phyloP scores from a whole-genome alignment of 2,329 filamentous ascomycete genomes.

The Verticillium klebahnii region DNA sequence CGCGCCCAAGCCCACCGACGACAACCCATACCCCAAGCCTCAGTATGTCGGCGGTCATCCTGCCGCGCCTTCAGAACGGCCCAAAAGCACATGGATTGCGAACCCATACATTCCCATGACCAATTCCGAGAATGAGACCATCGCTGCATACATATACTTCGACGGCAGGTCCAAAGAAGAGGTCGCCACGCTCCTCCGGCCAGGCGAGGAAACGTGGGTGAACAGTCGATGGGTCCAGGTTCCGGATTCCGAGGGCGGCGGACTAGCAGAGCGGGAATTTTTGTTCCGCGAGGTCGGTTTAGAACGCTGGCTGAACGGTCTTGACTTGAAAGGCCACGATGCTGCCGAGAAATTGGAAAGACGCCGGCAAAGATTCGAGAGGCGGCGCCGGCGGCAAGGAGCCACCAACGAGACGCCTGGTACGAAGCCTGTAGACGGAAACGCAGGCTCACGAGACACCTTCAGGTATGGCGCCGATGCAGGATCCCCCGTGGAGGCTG shows the following conservation, averaged over 20 bases:
- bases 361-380: slow-evolving; percentile 74
- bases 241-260: slow-evolving; percentile 84
- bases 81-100: slow-evolving; percentile 51
- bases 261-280: slow-evolving; percentile 93
- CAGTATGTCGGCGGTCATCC: slow-evolving; percentile 73
- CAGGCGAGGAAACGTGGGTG: slow-evolving; percentile 98
- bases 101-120: slow-evolving; percentile 90
- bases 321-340: slow-evolving; percentile 92
- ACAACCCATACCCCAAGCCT: slow-evolving; percentile 75
- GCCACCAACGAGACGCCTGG: slow-evolving; percentile 21
- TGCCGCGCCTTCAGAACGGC: slow-evolving; percentile 42
- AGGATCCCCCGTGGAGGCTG: slow-evolving; percentile 66
- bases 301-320: slow-evolving; percentile 92
- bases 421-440: slow-evolving; percentile 16
- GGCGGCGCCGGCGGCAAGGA: slow-evolving; percentile 61
- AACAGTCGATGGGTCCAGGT: slow-evolving; percentile 98
- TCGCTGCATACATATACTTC: slow-evolving; percentile 98
- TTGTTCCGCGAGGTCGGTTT: slow-evolving; percentile 94
- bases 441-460: slow-evolving; percentile 45
- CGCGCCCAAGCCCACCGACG: slow-evolving; percentile 71
- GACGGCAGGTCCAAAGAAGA: slow-evolving; percentile 94
- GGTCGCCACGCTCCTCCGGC: slow-evolving; percentile 85
- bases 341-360: slow-evolving; percentile 86
- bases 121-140: slow-evolving; percentile 89
- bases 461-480: slow-evolving; percentile 78